Percentiles rank a stretch among this genome's conserved stretches.
Evolutionary conservation across 2,329 filamentous ascomycete species (phyloP).

Genomic region (Colletotrichum graminicola): DNA sequence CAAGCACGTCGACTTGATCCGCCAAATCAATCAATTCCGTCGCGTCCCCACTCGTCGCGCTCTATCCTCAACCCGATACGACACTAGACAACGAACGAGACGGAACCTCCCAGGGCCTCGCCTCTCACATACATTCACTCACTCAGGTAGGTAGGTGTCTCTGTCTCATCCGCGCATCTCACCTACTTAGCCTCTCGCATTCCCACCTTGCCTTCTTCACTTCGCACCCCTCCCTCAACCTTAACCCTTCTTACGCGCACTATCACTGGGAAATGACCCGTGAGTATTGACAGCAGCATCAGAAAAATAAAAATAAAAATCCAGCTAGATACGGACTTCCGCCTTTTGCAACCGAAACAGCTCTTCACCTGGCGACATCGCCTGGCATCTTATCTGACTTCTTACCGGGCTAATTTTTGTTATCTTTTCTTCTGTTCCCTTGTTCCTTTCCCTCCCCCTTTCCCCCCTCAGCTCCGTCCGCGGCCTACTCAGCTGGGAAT

Average conservation of each 20-base stretch:
- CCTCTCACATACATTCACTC: slow-evolving; percentile 10
- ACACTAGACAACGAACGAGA: slow-evolving; percentile 28
- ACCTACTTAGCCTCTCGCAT: background rate
- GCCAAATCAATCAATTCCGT: slow-evolving; percentile 30
- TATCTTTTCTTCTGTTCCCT: slow-evolving; percentile 3
- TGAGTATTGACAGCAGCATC: slow-evolving; percentile 2
- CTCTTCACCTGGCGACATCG: background rate
- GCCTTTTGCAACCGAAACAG: background rate
- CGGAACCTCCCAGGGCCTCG: slow-evolving; percentile 26
- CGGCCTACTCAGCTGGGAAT: slow-evolving; percentile 10
- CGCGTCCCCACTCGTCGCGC: slow-evolving; percentile 36
- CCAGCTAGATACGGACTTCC: background rate
- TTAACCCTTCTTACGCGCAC: background rate
- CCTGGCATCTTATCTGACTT: slow-evolving; percentile 34
- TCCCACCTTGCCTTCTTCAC: background rate
- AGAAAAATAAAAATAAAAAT: background rate
- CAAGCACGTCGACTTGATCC: slow-evolving; percentile 22
- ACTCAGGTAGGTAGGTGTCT: slow-evolving; percentile 16
- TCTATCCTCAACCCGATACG: slow-evolving; percentile 32
- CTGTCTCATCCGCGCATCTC: slow-evolving; percentile 23
- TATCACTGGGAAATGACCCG: slow-evolving; percentile 6
- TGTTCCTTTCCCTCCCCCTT: slow-evolving; percentile 17
- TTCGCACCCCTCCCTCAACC: background rate
- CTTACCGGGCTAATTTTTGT: slow-evolving; percentile 14
- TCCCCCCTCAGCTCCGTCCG: background rate